Percentiles rank a stretch among this genome's conserved stretches.
phyloP scores from a whole-genome alignment of 176 grass and related monocot species.

The Oryza punctata region DNA sequence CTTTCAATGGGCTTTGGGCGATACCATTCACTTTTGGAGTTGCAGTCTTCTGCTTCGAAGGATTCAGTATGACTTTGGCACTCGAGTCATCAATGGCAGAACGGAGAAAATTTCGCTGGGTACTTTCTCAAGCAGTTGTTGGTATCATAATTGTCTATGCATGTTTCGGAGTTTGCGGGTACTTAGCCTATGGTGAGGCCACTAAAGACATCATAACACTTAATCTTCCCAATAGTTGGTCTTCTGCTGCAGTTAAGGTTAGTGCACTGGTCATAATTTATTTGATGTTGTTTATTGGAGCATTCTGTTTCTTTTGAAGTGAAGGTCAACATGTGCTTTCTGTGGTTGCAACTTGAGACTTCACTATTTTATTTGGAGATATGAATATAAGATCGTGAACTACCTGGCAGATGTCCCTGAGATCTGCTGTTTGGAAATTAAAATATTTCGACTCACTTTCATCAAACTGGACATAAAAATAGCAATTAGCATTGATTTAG shows the following conservation, averaged over 20 bases:
- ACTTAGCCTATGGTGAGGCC: constrained; percentile 82
- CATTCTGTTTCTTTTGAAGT: neutral
- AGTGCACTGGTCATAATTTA: constrained; percentile 33
- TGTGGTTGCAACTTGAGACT: neutral
- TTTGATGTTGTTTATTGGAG: constrained; percentile 17
- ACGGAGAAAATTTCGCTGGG: constrained; percentile 67
- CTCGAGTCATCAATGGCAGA: constrained; percentile 89
- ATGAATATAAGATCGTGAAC: neutral
- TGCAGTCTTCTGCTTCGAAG: constrained; percentile 91
- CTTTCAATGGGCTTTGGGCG: constrained; percentile 75
- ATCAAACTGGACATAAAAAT: neutral
- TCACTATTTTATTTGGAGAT: neutral
- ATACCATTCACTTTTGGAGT: constrained; percentile 70
- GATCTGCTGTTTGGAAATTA: neutral
- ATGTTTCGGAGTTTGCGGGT: constrained; percentile 82
- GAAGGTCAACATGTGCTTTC: neutral
- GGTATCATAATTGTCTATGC: constrained; percentile 64
- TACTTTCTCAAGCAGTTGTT: constrained; percentile 77
- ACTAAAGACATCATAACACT: constrained; percentile 94
- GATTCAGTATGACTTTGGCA: constrained; percentile 90
- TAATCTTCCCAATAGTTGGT: constrained; percentile 86
- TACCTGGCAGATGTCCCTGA: neutral
- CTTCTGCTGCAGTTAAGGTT: constrained; percentile 75
- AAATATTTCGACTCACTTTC: neutral
- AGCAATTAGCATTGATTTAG: neutral